Evolutionary conservation across 495 filamentous ascomycete species (phyloP), one percentile per base, ranked within the genome.

Genomic region (Xylaria curta): DNA sequence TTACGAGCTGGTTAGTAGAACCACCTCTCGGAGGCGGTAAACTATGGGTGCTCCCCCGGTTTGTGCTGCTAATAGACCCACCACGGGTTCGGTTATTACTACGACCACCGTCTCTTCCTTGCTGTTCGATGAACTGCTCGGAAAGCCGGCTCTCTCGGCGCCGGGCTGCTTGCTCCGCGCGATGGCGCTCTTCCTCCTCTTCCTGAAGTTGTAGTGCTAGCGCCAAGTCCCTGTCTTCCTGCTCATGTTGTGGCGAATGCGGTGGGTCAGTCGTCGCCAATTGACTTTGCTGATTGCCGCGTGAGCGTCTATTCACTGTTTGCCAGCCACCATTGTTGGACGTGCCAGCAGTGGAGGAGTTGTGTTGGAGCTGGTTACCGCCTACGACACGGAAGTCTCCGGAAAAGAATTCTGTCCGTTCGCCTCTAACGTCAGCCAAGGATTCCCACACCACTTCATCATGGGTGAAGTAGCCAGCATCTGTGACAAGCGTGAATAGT

Each of bases 371-470:
- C 33, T 75, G 73, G 49, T 80, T 80, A 13, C 87, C 87, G 26
- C 94, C 91, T 21, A 98, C 94, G 6, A 91, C 84, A 28, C 94
- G 89, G 82, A 98, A 98, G 78, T 98, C 96, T 13, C 96, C 96
- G 13, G 93, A 91, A 70, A 93, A 93, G 75, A 97, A 94, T 75
- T 94, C 93, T 24, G 92, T 88, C 31, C 88, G 88, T 71, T 92
- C 89, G n/a, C 95, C 96, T 66, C 88, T 93, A 46, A 97, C 89
- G 74, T 98, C 95, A 19, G 92, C 91, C 4, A 99, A 87, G 19
- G 90, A 93, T 82, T 99, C 95, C 95, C 96, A 99, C 12, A 99
- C 94, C 10, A 98, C 89, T 82, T 99, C 96, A 36, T 94, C 92
- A 76, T 97, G 94, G 19, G 85, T 86, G 9, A 92, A 90, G 75